Percentiles rank a stretch among this genome's conserved stretches.
Evolutionary conservation across 2,329 filamentous ascomycete species (phyloP).

Genomic region (Nakataea oryzae): DNA sequence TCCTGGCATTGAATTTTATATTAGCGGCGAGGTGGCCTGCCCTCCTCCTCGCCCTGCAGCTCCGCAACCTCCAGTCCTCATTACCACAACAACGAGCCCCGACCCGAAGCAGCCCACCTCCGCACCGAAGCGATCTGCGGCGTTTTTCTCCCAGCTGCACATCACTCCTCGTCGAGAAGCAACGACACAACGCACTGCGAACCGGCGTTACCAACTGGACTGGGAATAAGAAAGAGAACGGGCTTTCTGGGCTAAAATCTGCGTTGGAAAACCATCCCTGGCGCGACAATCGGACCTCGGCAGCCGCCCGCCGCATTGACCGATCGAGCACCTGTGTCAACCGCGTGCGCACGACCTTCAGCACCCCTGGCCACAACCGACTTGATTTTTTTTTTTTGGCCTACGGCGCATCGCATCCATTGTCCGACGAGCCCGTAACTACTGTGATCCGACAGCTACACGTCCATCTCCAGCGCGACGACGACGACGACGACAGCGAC

Average conservation of each 20-base stretch:
- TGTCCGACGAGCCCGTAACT: not conserved
- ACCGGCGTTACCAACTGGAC: not conserved
- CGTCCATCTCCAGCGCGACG: not conserved
- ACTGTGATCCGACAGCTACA: not conserved
- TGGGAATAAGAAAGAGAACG: not conserved
- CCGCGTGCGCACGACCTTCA: not conserved
- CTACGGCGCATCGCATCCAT: not conserved
- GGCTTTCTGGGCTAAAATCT: not conserved
- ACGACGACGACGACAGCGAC: not conserved
- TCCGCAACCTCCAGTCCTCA: not conserved
- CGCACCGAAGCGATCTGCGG: not conserved
- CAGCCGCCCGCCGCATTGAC: too few relatives aligned
- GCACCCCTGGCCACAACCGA: not conserved
- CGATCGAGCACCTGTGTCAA: not conserved
- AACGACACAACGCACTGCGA: not conserved
- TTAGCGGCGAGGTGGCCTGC: constrained; percentile 13
- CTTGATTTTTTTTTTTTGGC: not conserved
- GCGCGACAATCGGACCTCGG: not conserved
- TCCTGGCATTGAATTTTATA: constrained; percentile 16
- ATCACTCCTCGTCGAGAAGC: not conserved
- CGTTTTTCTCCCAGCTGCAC: not conserved
- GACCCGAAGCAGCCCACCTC: not conserved
- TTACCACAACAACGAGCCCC: constrained; percentile 1
- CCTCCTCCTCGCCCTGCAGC: constrained; percentile 4
- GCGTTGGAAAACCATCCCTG: not conserved